Conservation (phyloP, 345 rosid genomes). For the Citrus sinensis region DNA sequence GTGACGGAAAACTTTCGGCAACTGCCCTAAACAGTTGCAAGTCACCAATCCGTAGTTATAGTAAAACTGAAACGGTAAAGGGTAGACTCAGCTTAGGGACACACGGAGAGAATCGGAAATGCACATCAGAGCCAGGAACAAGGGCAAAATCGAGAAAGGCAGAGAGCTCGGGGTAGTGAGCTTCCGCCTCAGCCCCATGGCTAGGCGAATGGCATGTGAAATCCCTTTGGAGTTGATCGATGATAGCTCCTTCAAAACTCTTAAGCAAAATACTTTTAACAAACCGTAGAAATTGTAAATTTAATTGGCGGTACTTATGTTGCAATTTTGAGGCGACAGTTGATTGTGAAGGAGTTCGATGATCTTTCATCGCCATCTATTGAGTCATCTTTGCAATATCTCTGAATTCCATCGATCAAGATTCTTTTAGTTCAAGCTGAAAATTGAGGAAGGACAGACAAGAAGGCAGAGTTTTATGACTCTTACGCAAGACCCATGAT, state of each 20-base stretch:
- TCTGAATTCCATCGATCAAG: too few species aligned
- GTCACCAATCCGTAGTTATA: conserved; percentile 44
- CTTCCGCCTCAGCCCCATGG: conserved; percentile 55
- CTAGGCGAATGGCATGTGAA: conserved; percentile 54
- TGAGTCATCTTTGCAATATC: conserved; percentile 50
- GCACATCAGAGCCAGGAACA: conserved; percentile 60
- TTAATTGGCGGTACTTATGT: conserved; percentile 25
- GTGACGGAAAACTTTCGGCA: conserved; percentile 63
- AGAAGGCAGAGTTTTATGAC: too few species aligned
- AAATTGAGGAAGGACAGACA: too few species aligned
- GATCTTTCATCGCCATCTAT: conserved; percentile 82
- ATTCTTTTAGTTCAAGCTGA: too few species aligned
- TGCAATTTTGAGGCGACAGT: conserved; percentile 62
- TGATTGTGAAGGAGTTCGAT: conserved; percentile 49
- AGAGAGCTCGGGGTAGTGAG: conserved; percentile 51
- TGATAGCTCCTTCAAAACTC: conserved; percentile 80
- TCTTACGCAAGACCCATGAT: too few species aligned
- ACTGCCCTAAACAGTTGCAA: conserved; percentile 39
- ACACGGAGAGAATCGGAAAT: conserved; percentile 41
- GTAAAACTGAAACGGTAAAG: too few species aligned
- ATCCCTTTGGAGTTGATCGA: conserved; percentile 18
- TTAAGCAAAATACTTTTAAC: background rate
- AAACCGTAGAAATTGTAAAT: conserved; percentile 6
- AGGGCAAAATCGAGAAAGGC: conserved; percentile 63
- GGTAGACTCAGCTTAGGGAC: conserved; percentile 51